Evolutionary conservation across 2,329 filamentous ascomycete genomes (phyloP), one percentile per base, ranked within the genome.

Genomic region (Davidsoniella virescens): DNA sequence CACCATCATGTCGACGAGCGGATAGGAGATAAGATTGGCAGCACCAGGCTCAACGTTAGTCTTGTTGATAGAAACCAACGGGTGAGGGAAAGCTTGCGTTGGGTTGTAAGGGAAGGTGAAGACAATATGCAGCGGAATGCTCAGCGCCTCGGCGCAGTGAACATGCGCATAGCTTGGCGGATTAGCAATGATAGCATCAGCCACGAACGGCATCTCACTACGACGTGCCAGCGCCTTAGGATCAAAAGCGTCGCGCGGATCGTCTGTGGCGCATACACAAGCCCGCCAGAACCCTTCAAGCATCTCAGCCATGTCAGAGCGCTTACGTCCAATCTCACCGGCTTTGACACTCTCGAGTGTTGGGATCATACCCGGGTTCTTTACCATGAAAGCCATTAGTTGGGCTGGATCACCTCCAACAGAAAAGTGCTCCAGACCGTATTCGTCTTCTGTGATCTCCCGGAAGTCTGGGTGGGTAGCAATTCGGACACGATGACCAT

Each of bases 341-440:
- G 78, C 75, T 54, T 76, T 80, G 50, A 90, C 74, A 0, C 81
- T 82, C 54, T 84, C 76, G 20, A 88, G 66, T 1, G 73, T 82
- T 0, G 85, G 84, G 2, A 92, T 82, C 62, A 90, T 70, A 3
- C 84, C 83, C 0, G 77, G 83, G 58, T 90, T 87, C 65, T 87
- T 87, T 33, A 88, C 83, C 85, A 92, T 90, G 62, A 87, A 90
- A 0, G 82, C 80, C 85, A 90, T 90, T 1, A 92, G 68, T 62
- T 88, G 83, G 0, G 80, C 77, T 2, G 85, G 85, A 57, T 90
- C 80, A 1, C 85, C 85, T 1, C 84, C 84, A 2, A 88, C 76
- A 1, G 76, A 81, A 63, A 88, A 90, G 65, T 90, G 90, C 57
- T 90, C 84, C 0, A 90, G 69, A 0, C 78, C 81, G 0, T 71